Evolutionary conservation across 176 grass and related monocot genomes (phyloP).

Genomic region (Neostapfia colusana): DNA sequence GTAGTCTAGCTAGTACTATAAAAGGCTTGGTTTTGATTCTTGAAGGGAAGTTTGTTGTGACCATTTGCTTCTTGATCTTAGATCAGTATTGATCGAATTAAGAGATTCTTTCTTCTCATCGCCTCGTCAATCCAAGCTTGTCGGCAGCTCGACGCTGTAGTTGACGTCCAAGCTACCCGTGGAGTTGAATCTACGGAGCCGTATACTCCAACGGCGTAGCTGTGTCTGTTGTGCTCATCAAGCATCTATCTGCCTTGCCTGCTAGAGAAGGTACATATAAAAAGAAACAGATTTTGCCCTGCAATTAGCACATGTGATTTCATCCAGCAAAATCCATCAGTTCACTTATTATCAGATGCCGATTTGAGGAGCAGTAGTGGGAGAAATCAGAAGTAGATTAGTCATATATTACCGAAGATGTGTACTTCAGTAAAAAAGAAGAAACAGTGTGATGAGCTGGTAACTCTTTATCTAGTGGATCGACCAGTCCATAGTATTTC

Average conservation of each 20-base stretch:
- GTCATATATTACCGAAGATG: not conserved
- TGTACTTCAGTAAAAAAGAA: not conserved
- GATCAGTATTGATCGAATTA: not conserved
- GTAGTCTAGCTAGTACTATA: not conserved
- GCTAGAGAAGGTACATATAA: conserved; percentile 30
- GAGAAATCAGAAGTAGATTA: not conserved
- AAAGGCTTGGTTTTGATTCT: not conserved
- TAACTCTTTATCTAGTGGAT: not conserved
- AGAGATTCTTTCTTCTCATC: not conserved
- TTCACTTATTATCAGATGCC: not conserved
- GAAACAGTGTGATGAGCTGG: not conserved
- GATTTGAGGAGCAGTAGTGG: not conserved
- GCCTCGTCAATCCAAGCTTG: not conserved
- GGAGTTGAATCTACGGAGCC: not conserved
- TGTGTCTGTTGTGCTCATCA: not conserved
- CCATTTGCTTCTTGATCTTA: not conserved
- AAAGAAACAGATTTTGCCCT: not conserved
- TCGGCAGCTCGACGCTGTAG: not conserved
- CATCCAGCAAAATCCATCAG: conserved; percentile 20
- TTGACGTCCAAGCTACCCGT: not conserved
- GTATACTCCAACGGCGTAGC: not conserved
- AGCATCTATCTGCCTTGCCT: conserved; percentile 7
- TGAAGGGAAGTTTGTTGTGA: conserved; percentile 3
- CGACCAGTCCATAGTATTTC: not conserved
- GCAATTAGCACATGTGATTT: conserved; percentile 34